These are phyloP conservation scores for Naganishia cerealis DNA, from an alignment of 1,284 basidiomycete genomes.

Conservation along the genomic window DNA sequence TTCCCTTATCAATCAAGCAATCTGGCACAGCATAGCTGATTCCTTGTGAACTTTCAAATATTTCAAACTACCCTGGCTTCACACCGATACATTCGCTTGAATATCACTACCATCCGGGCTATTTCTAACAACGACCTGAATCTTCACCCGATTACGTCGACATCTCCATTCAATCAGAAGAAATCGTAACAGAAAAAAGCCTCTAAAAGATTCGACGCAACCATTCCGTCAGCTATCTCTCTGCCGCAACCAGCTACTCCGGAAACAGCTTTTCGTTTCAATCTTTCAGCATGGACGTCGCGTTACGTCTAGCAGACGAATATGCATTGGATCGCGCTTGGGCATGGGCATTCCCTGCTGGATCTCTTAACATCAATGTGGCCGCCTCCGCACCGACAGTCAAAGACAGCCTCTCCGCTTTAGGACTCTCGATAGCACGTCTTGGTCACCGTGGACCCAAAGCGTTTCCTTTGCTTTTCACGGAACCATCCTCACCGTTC, in stretches of 20 bases:
- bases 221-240: not conserved
- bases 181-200: too few relatives aligned
- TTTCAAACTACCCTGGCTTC: not conserved
- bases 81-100: slow-evolving; percentile 1
- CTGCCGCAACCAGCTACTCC: not conserved
- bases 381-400: slow-evolving; percentile 16
- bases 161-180: not conserved
- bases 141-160: not conserved
- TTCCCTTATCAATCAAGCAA: not conserved
- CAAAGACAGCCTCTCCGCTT: slow-evolving; percentile 24
- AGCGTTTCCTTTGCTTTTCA: slow-evolving; percentile 17
- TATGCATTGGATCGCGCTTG: slow-evolving; percentile 24
- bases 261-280: not conserved
- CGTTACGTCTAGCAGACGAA: slow-evolving; percentile 26
- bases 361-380: slow-evolving; percentile 17
- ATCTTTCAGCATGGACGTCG: slow-evolving; percentile 20
- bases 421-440: slow-evolving; percentile 24
- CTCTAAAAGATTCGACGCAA: too few relatives aligned
- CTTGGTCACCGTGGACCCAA: slow-evolving; percentile 22
- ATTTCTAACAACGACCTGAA: not conserved
- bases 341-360: slow-evolving; percentile 25
- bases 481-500: slow-evolving; percentile 9
- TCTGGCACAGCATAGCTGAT: not conserved
- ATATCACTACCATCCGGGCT: not conserved
- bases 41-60: not conserved